Base-by-base conservation (phyloP, 2,329 filamentous ascomycete species). In the Aphanocladium album region DNA sequence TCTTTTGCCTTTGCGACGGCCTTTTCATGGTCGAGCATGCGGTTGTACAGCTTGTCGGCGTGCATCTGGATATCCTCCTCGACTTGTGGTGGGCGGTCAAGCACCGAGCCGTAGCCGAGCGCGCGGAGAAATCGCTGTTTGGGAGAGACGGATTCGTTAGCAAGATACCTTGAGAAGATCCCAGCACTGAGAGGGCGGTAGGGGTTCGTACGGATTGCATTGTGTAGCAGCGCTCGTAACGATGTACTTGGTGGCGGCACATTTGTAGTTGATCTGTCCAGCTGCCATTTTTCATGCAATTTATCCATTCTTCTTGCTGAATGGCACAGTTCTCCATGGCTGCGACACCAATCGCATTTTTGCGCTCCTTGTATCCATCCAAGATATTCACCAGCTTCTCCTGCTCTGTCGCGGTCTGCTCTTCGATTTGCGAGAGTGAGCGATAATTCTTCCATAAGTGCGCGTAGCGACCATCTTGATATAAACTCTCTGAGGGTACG, bases 21-120 rank as follows among this genome's bases (percentile, higher is more conserved):
- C 21, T 79, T 80, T 74, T 99, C 93, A 71, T 96, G 91, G 63
- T 85, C 83, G 41, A 96, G 75, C 87, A 98, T 91, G 67, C 89
- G 86, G 69, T 93, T 89, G 74, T 92, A 99, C 45, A 99, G 81
- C 64, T 85, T 85, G 77, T 99, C 95, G 62, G 93, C 93, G 73
- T 97, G 93, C 88, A 98, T 91, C 75, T 98, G 95, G 63, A 99
- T 91, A 67, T 89, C 85, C 72, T 97, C 93, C 68, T 96, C 90
- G 56, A 90, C 82, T 33, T 87, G 82, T 0, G 81, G 77, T 9
- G 87, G 78, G 23, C 87, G 83, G 49, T 89, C 83, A 63, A 84
- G 79, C 27, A 84, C 85, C 8, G 85, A 84, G 37, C 96, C 83
- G 72, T 97, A 98, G 5, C 95, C 95, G 19, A 99, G 77, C 1